These are phyloP conservation scores for Suhomyces panamericanus DNA, from an alignment of 1,139 yeast species.

Conservation along the genomic window DNA sequence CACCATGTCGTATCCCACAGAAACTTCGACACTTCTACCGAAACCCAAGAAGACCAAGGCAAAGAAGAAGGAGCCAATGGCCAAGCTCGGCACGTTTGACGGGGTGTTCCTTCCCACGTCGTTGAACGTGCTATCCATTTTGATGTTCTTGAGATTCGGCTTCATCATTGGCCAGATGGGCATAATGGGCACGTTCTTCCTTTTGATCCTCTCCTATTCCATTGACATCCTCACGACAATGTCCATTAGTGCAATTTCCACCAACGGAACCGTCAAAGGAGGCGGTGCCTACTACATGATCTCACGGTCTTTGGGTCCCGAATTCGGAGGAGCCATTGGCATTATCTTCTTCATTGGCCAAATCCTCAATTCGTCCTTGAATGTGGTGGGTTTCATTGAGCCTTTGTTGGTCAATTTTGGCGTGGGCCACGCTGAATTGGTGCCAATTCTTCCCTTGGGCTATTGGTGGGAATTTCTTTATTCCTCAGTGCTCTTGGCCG, in stretches of 20 bases:
- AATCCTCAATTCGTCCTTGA: constrained; percentile 70
- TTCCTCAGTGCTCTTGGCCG: constrained; percentile 62
- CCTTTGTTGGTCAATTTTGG: constrained; percentile 72
- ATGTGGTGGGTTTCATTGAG: constrained; percentile 78
- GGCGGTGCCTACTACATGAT: constrained; percentile 88
- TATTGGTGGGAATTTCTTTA: constrained; percentile 59
- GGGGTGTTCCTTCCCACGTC: constrained; percentile 82
- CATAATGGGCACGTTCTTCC: constrained; percentile 56
- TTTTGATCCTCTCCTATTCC: constrained; percentile 60
- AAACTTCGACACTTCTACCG: constrained; percentile 13
- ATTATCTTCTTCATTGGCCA: constrained; percentile 76
- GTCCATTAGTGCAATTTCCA: constrained; percentile 76
- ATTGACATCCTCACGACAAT: constrained; percentile 69
- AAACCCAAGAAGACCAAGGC: constrained; percentile 5
- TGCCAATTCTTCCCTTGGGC: constrained; percentile 52
- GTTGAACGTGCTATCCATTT: constrained; percentile 70
- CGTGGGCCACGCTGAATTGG: constrained; percentile 53
- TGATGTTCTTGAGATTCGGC: constrained; percentile 80
- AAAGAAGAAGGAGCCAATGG: constrained; percentile 7
- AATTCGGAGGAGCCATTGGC: constrained; percentile 83
- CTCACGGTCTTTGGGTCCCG: constrained; percentile 76
- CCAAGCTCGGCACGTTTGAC: constrained; percentile 67
- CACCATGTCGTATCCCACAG: constrained; percentile 9
- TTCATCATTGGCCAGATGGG: constrained; percentile 82
- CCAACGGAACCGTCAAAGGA: constrained; percentile 80